Base-by-base conservation (phyloP, 352 stramenopile genomes). In the Phytophthora kernoviae region DNA sequence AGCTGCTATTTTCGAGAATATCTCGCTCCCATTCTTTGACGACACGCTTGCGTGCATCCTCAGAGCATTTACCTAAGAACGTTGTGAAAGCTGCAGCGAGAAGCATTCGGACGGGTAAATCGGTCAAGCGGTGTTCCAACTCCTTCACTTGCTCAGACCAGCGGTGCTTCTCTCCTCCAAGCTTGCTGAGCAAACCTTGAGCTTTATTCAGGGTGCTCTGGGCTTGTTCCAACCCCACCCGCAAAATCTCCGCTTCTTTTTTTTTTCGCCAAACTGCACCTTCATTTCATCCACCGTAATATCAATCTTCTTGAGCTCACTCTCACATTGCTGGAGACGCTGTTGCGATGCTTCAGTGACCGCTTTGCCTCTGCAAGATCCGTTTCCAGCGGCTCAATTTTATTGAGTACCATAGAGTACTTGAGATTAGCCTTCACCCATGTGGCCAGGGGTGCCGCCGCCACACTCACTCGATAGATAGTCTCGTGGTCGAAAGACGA, bases 371-470 rank as follows among this genome's bases (percentile, higher is more conserved):
- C 87, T 0, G 88, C 74, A 3, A 98, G 67, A 54, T 98, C 91
- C 1, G 73, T 86, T 70, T 98, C 86, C 2, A 99, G 69, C 0
- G 96, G 96, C 52, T 97, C 82, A 33, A 99, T 98, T 64, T 98
- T 98, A 65, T 97, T 96, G 17, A 99, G 79, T 26, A 99, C 94
- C 65, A 97, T 92, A 14, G 82, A 95, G 65, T 98, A 99, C 55
- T 97, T 91, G 9, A 98, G 68, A 62, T 98, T 98, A 26, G 94
- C 94, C 48, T 98, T 98, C 21, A 98, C 95, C 96, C 96, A 99
- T 5, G 85, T 93, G 0, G 96, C 96, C 3, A 99, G 77, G 5
- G 96, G 96, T 15, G 94, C 96, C 1, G 95, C 95, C 2, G 96
- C 96, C 1, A 98, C 88, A 62, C 85, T 97, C 12, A 98, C 95